Base-by-base conservation (phyloP, 345 rosid species). In the Draba incana region DNA sequence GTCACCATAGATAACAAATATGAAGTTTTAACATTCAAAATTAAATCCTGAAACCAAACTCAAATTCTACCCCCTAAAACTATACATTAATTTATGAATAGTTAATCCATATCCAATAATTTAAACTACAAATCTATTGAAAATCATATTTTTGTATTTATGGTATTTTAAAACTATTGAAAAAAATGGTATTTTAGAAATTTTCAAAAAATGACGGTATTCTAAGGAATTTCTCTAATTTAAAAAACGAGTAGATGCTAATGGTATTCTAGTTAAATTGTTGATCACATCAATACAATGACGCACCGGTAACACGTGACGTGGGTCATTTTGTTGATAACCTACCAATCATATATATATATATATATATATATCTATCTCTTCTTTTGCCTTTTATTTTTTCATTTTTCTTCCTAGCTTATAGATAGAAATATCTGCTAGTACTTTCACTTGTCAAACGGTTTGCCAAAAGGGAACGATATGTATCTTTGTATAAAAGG, bases 261-360 rank as follows among this genome's bases (percentile, higher is more conserved):
- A 39, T 72, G 27, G 66, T 64, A 45, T 35, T 6, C 6, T 12
- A 35, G 56, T 71, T 64, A 64, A 55, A 71, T 55, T 64, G 47
- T 64, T 6, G 14, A 45, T 16, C 63, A 71, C 70, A 44, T 31
- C 64, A 54, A 35, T 44, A 24, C 23, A 62, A 62, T 44, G 41
- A 44, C 37, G 62, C 27, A 62, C 62, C 62, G 41, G 69, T 71
- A 39, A 62, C 37, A 14, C 42, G 37, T 56, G 64, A 48, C 62
- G 30, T 65, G 9, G 1, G 49, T 66, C 72, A 33, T n/a, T 6
- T 30, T 66, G 62, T 59, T 58, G 72, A 66, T 73, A 58, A 73
- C 77, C 72, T 66, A 73, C 77, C 77, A 58, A 43, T 66, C 77
- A 66, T 31, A 31, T 31, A 66, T 24, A 65, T 31, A 31, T 31